A percentile compares a stretch with the other conserved stretches of the same genome.
Conservation (phyloP, 148 eudicot genomes). For the Vaccinium corymbosum region DNA sequence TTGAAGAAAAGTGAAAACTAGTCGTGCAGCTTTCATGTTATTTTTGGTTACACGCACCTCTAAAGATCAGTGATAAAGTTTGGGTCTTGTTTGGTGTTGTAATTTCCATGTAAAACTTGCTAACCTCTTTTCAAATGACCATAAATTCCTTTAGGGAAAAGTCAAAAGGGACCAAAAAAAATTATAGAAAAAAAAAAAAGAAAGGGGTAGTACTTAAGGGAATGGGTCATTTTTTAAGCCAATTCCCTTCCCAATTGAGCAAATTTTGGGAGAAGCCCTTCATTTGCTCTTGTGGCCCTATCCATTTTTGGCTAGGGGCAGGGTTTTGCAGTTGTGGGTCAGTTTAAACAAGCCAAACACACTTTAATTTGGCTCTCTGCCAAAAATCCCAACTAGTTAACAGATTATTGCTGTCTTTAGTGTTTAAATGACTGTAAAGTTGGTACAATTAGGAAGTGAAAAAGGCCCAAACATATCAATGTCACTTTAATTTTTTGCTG, state of each 20-base stretch:
- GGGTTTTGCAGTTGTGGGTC: neutral
- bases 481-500: too few species aligned
- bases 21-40: neutral
- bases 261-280: conserved; percentile 5
- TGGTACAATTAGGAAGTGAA: neutral
- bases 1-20: neutral
- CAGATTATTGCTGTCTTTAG: neutral
- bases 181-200: too few species aligned
- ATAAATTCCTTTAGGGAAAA: neutral
- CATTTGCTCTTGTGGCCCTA: conserved; percentile 3
- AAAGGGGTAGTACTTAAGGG: too few species aligned
- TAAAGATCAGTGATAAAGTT: neutral
- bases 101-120: neutral
- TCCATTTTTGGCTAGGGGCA: conserved; percentile 16
- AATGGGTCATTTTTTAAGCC: neutral
- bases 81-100: neutral
- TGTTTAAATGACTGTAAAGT: neutral
- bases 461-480: neutral
- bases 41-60: neutral
- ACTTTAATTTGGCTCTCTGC: neutral
- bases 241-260: neutral
- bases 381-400: neutral
- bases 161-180: neutral
- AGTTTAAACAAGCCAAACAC: conserved; percentile 1
- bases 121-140: conserved; percentile 4